Base-by-base conservation (phyloP, 768 basidiomycete genomes). In the Guyanaporus albipodus region DNA sequence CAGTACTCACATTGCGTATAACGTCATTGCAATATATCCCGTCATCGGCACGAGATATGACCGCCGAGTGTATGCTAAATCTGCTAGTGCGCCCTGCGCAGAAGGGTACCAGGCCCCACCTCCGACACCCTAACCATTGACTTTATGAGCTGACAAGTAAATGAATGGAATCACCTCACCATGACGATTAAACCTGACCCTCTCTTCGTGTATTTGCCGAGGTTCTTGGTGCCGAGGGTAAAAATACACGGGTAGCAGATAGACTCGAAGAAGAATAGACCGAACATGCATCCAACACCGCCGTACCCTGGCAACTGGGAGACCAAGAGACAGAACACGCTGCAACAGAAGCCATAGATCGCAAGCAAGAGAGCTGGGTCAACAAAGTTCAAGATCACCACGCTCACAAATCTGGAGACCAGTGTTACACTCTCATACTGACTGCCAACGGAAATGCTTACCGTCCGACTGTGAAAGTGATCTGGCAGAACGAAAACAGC, bases 221-320 rank as follows among this genome's bases (percentile, higher is more conserved):
- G 65, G 55, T 80, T 78, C 68, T 82, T 81, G 40, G 82, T 83
- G 8, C 73, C 81, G 29, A 83, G 70, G 3, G 80, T 83, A 67
- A 83, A 83, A 48, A 83, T 80, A 50, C 77, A 78, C 68, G 82
- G 81, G 53, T 83, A 83, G 55, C 83, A 86, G 49, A 87, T 85
- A 24, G 82, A 84, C 64, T 86, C 85, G 60, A 85, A 84, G 72
- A 82, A 84, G 73, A 85, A 85, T 44, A 87, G 66, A 45, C 70
- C 59, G 58, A 83, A 86, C 28, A 87, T 60, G 65, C 77, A 82
- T 9, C 71, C 78, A 33, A 87, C 67, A 27, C 79, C 85, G 5
- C 73, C 67, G 42, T 69, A 67, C 12, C 84, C 82, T 8, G 72
- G 67, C 8, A 79, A 59, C 21, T 75, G 69, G 9, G 79, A 71